These are phyloP conservation scores for Parastagonospora nodorum DNA, from an alignment of 2,329 filamentous ascomycete genomes.

Conservation along the genomic window DNA sequence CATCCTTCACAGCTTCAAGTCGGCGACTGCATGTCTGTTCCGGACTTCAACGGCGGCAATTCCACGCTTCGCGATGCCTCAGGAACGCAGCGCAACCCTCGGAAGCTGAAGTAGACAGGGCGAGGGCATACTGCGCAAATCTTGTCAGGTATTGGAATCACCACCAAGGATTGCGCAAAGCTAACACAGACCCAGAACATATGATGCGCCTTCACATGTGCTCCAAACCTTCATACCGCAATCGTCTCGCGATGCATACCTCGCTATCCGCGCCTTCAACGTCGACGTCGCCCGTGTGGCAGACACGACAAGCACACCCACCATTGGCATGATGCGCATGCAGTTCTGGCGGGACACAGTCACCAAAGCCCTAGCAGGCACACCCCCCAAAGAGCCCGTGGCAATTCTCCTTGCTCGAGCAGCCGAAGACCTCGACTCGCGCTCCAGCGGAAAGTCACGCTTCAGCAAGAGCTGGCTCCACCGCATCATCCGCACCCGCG, in stretches of 20 bases:
- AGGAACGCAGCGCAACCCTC: conserved; percentile 31
- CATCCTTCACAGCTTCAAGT: conserved; percentile 21
- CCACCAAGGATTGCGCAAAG: conserved; percentile 31
- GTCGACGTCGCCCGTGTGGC: conserved; percentile 89
- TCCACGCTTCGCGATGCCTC: conserved; percentile 29
- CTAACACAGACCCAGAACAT: conserved; percentile 62
- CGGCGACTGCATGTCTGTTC: conserved; percentile 17
- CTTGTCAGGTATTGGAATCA: conserved; percentile 55
- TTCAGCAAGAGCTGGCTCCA: conserved; percentile 63
- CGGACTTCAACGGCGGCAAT: conserved; percentile 16
- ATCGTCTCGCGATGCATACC: conserved; percentile 78
- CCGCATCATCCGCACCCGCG: conserved; percentile 78
- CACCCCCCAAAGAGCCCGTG: conserved; percentile 87
- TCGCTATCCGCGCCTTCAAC: conserved; percentile 90
- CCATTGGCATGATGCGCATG: conserved; percentile 84
- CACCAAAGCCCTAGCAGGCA: conserved; percentile 74
- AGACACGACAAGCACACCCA: conserved; percentile 85
- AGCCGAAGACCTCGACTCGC: conserved; percentile 61
- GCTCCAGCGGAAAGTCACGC: conserved; percentile 53
- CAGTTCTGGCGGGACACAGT: conserved; percentile 94
- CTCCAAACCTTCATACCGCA: conserved; percentile 83
- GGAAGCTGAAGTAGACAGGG: conserved; percentile 58
- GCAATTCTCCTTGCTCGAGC: conserved; percentile 80
- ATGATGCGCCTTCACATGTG: conserved; percentile 86
- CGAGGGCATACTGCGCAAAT: conserved; percentile 63